phyloP scores from a whole-genome alignment of 495 filamentous ascomycete genomes.

The Pyrenopolyporus hunteri region DNA sequence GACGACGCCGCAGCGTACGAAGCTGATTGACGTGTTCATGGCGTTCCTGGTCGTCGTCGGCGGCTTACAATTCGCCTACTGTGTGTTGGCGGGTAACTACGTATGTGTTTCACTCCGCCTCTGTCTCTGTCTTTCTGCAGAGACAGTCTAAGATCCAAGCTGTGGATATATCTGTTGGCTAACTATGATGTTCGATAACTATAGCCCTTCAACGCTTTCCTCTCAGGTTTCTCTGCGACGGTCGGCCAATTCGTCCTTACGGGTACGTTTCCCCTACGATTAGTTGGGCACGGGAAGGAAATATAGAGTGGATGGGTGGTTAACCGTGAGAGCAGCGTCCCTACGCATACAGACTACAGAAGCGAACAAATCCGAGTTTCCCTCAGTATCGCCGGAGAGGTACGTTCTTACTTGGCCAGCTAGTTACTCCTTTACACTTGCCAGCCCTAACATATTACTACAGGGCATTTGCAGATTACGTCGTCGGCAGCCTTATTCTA shows the following conservation, averaged over 20 bases:
- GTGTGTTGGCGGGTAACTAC: constrained; percentile 90
- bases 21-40: constrained; percentile 93
- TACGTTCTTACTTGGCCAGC: constrained; percentile 42
- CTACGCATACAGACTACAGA: constrained; percentile 91
- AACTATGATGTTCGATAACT: constrained; percentile 6
- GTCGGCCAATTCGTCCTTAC: constrained; percentile 98
- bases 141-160: no score
- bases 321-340: constrained; percentile 54
- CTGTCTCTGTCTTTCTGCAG: not conserved
- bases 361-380: constrained; percentile 74
- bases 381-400: constrained; percentile 72
- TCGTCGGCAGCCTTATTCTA: constrained; percentile 91
- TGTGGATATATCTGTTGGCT: constrained; percentile 8
- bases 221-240: constrained; percentile 91
- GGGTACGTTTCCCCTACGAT: constrained; percentile 54
- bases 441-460: constrained; percentile 14
- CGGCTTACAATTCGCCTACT: constrained; percentile 91
- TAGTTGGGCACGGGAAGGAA: not conserved
- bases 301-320: not conserved
- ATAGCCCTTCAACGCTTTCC: constrained; percentile 98
- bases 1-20: constrained; percentile 84
- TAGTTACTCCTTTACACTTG: no score
- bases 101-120: constrained; percentile 59
- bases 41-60: constrained; percentile 85
- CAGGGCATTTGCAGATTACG: constrained; percentile 95